Evolutionary conservation across 2,329 filamentous ascomycete genomes (phyloP), one percentile per base, ranked within the genome.

Genomic region (Claviceps monticola): DNA sequence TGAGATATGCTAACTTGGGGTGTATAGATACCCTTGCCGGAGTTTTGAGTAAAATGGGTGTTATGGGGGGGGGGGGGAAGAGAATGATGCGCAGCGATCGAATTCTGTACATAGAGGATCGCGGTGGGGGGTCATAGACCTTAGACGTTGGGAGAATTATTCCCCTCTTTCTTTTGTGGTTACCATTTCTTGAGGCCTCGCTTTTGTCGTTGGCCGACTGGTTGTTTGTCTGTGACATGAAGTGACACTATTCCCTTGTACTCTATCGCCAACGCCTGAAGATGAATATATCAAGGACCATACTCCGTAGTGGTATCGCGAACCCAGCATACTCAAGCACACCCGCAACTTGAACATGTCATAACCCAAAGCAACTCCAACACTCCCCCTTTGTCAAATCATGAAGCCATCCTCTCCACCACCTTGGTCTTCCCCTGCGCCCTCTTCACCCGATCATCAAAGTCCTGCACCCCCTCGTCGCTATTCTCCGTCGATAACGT

Each of bases 401-500:
- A 51, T 13, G 72, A 72, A 1, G 76, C 61, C 58, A 87, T 81
- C 54, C 83, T 83, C 66, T 93, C 85, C 45, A 97, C 82, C 46
- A 98, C 78, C 68, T 91, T 95, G 1, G 80, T 79, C 65, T 95
- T 96, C 3, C 85, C 85, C 58, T 82, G 79, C 4, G 89, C 91
- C 56, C 87, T 79, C 68, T 90, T 93, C 41, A 95, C 64, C 13
- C 90, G 76, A 64, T 96, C 88, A 61, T 98, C 93, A 61, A 95
- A 90, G 61, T 96, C 90, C 49, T 85, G 84, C 21, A 98, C 89
- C 0, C 84, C 83, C 46, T 95, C 88, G 63, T 97, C 91, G 4
- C 80, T 84, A 63, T 98, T 98, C 54, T 83, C 76, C 19, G 83
- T 90, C 16, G 83, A 82, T 44, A 96, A 68, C 1, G 82, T 91